Evolutionary conservation across 2,329 filamentous ascomycete genomes (phyloP).

Genomic region (Colletotrichum higginsianum): DNA sequence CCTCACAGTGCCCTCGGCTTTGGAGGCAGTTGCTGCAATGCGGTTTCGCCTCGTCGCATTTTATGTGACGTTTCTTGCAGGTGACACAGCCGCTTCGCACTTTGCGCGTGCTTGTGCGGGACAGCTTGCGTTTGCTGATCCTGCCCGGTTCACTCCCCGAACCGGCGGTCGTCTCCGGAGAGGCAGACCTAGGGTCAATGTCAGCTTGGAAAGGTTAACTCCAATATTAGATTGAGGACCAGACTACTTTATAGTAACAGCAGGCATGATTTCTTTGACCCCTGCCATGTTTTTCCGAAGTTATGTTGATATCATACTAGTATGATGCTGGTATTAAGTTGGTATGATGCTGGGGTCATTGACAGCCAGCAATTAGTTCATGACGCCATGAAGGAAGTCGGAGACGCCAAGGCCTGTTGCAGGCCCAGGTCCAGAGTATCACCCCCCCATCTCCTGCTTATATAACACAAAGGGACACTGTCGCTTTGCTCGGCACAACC

Average conservation of each 20-base stretch:
- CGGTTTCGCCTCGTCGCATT: conserved; percentile 44
- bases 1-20: conserved; percentile 40
- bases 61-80: conserved; percentile 43
- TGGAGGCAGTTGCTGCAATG: conserved; percentile 42
- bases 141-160: not conserved
- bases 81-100: conserved; percentile 43
- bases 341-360: no score
- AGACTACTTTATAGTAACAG: not conserved
- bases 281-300: not conserved
- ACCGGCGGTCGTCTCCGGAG: not conserved
- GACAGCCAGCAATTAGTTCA: not conserved
- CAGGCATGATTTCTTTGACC: not conserved
- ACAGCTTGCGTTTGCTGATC: conserved; percentile 32
- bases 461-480: no score
- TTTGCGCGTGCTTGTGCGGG: conserved; percentile 41
- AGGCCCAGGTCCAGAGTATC: no score
- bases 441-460: no score
- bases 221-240: not conserved
- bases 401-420: no score
- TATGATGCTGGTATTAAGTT: no score
- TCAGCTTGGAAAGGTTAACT: not conserved
- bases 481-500: no score
- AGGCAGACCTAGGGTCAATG: not conserved
- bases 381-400: not conserved
- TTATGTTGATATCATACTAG: not conserved